These are phyloP conservation scores for Sporobolomyces phaffii DNA, from an alignment of 768 basidiomycete genomes.

Conservation along the genomic window DNA sequence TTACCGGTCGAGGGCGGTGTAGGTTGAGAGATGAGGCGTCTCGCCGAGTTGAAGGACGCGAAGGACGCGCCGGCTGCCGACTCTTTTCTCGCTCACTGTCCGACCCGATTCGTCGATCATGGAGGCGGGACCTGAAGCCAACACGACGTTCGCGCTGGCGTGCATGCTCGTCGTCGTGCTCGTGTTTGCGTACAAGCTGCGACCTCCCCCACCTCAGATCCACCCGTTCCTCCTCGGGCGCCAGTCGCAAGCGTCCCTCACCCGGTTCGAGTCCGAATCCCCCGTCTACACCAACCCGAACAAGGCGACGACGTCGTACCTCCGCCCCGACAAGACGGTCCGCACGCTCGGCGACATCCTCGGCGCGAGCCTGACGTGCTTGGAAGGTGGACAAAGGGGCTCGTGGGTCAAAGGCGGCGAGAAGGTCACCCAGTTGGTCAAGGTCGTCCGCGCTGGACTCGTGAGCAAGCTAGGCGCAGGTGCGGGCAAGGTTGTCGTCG, in stretches of 20 bases:
- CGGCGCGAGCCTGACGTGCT: neutral
- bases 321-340: conserved; percentile 15
- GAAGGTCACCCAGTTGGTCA: conserved; percentile 11
- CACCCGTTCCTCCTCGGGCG: conserved; percentile 38
- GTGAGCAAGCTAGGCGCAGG: neutral
- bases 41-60: too few species aligned
- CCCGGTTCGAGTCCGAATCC: conserved; percentile 20
- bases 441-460: conserved; percentile 20
- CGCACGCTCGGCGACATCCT: conserved; percentile 17
- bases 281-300: conserved; percentile 20
- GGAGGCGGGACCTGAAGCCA: conserved; percentile 10
- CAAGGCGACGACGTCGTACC: neutral
- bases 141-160: conserved; percentile 14
- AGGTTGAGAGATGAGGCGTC: too few species aligned
- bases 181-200: neutral
- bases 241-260: neutral
- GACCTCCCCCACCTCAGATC: conserved; percentile 26
- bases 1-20: too few species aligned
- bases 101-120: neutral
- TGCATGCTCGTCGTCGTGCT: conserved; percentile 9
- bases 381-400: conserved; percentile 22
- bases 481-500: conserved; percentile 17
- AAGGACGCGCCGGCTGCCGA: neutral
- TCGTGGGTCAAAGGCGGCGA: conserved; percentile 33
- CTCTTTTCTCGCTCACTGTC: neutral